Evolutionary conservation across 2,329 filamentous ascomycete genomes (phyloP).

Genomic region (Pseudogymnoascus sp.): DNA sequence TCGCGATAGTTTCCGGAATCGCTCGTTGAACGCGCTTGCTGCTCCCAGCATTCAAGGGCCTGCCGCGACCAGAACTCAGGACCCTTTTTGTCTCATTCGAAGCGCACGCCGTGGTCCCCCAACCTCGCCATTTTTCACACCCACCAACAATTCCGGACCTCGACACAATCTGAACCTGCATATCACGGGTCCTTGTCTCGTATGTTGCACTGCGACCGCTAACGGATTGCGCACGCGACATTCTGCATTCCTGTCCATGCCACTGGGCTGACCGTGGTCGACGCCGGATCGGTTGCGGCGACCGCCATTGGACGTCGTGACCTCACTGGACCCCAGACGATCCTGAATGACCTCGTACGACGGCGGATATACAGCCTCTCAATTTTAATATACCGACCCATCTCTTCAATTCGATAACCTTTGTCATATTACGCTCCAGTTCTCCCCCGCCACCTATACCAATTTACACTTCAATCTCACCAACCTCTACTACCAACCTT

Average conservation of each 20-base stretch:
- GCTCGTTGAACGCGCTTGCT: not conserved
- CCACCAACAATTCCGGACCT: not conserved
- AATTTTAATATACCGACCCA: not conserved
- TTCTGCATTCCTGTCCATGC: not conserved
- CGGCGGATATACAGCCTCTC: not conserved
- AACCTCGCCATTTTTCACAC: not conserved
- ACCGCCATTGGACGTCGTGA: not conserved
- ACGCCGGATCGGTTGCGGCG: not conserved
- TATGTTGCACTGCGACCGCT: not conserved
- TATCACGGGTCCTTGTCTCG: not conserved
- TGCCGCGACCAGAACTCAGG: not conserved
- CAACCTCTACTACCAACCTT: not conserved
- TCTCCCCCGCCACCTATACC: not conserved
- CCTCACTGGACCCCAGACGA: not conserved
- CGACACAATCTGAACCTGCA: not conserved
- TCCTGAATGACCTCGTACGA: not conserved
- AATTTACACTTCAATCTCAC: not conserved
- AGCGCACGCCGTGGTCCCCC: not conserved
- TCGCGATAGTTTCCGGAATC: not conserved
- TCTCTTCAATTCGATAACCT: not conserved
- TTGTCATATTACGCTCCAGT: not conserved
- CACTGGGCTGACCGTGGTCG: not conserved
- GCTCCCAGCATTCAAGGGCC: not conserved
- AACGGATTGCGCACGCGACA: not conserved
- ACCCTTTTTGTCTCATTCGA: not conserved